These are phyloP conservation scores for Melastoma malabathricum DNA, from an alignment of 345 rosid genomes.

Conservation along the genomic window DNA sequence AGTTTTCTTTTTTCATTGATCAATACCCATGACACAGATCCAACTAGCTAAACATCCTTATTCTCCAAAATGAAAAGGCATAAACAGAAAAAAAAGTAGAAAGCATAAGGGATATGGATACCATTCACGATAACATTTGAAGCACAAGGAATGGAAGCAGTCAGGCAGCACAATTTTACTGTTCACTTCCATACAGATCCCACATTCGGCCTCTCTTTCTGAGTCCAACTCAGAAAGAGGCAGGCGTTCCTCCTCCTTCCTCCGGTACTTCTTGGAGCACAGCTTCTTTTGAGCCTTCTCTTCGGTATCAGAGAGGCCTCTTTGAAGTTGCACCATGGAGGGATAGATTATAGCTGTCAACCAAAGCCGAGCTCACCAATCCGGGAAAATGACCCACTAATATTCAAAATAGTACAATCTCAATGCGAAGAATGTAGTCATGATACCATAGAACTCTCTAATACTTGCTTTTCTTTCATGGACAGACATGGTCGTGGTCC, in stretches of 20 bases:
- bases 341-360: constrained; percentile 54
- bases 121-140: constrained; percentile 61
- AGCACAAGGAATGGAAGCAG: constrained; percentile 58
- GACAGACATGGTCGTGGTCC: constrained; percentile 48
- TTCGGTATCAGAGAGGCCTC: constrained; percentile 45
- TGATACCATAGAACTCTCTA: constrained; percentile 55
- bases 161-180: constrained; percentile 47
- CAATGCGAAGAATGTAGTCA: neutral
- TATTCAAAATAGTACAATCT: no score
- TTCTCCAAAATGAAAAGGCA: neutral
- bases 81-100: neutral
- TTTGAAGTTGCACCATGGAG: constrained; percentile 44
- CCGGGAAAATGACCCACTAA: constrained; percentile 4
- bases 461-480: constrained; percentile 49
- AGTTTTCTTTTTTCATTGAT: no score
- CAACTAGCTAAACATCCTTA: neutral
- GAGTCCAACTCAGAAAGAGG: constrained; percentile 20
- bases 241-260: constrained; percentile 27
- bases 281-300: constrained; percentile 43
- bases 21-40: no score
- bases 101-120: constrained; percentile 8
- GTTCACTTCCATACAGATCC: constrained; percentile 57
- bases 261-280: constrained; percentile 43
- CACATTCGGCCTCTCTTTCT: constrained; percentile 66
- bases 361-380: constrained; percentile 2